Evolutionary conservation across 495 filamentous ascomycete species (phyloP), one percentile per base, ranked within the genome.

Genomic region (Daldinia caldariorum): DNA sequence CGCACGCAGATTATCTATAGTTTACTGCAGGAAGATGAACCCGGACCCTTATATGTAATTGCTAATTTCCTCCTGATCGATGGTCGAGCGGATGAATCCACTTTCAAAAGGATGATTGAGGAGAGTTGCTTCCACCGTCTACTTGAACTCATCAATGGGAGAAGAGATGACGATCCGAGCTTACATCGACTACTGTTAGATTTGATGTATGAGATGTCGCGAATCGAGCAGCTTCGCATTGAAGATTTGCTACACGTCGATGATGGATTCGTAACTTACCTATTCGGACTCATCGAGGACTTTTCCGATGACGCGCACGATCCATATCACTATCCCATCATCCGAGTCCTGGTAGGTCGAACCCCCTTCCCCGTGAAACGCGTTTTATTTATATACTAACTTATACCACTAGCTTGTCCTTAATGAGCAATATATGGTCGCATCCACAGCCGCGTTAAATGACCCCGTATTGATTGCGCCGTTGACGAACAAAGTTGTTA

Each of bases 351-450:
- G 81, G 94, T 97, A 79, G 71, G 83, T 81, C 34, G 58, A 58
- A 16, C 39, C 51, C 20, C 39, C 35, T 26, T 34, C 20, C 8
- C 8, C 53, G 10, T 9, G 13, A 35, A 37, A 13, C 32, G 4
- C 10, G 29, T n/a, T 14, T 61, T 66, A 7, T 14, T 61, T 66
- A 7, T 34, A 41, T 50, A 56, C 31, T 57, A 31, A 47, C 26
- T 53, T 67, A 26, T 26, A 29, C 43, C 51, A 75, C 60, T 65
- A 98, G 94, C 87, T 99, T 70, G 94, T 99, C 50, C 81, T 99
- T 69, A 99, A 98, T 79, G 95, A 99, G 75, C 95, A 99, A 79
- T 99, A 97, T 81, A 97, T 99, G 92, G 91, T 97, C 47, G 84
- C 85, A 16, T 85, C 88, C 8, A 87, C 89, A 6, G 77, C 83